Conservation (phyloP, 192 early-diverging fungal species). For the Linnemannia zychae region DNA sequence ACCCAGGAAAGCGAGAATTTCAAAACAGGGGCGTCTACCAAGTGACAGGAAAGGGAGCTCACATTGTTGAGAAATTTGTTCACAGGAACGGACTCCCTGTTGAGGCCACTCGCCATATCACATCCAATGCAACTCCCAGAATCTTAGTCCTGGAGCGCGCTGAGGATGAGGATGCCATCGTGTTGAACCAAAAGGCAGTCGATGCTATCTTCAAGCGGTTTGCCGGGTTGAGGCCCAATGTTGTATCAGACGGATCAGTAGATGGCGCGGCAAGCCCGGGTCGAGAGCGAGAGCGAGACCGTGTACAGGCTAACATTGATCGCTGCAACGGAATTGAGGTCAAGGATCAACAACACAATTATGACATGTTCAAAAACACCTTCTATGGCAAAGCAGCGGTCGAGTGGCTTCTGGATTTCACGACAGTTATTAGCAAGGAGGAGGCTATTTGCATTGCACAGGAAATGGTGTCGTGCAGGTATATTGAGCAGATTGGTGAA, state of each 20-base stretch:
- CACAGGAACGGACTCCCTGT: conserved; percentile 52
- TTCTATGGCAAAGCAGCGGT: conserved; percentile 63
- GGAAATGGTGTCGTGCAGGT: conserved; percentile 59
- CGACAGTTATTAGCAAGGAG: conserved; percentile 62
- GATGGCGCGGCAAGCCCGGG: conserved; percentile 22
- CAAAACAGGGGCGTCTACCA: conserved; percentile 64
- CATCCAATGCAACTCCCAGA: conserved; percentile 46
- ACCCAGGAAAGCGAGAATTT: conserved; percentile 60
- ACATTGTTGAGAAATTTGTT: conserved; percentile 64
- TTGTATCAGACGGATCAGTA: conserved; percentile 11
- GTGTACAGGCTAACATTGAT: conserved; percentile 34
- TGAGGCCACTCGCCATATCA: conserved; percentile 59
- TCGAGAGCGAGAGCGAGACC: conserved; percentile 26
- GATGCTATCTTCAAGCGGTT: conserved; percentile 58
- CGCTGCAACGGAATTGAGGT: conserved; percentile 61
- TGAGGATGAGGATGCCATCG: conserved; percentile 65
- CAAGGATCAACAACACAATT: conserved; percentile 58
- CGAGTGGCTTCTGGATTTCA: conserved; percentile 66
- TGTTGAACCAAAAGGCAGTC: conserved; percentile 55
- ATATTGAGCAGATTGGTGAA: conserved; percentile 60
- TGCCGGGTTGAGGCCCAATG: conserved; percentile 57
- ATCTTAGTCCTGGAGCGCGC: conserved; percentile 59
- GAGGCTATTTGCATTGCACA: conserved; percentile 62
- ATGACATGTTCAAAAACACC: conserved; percentile 56
- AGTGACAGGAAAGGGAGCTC: conserved; percentile 66